Conservation (phyloP, 805 yeast genomes). For the Teunomyces barrocoloradensis region DNA sequence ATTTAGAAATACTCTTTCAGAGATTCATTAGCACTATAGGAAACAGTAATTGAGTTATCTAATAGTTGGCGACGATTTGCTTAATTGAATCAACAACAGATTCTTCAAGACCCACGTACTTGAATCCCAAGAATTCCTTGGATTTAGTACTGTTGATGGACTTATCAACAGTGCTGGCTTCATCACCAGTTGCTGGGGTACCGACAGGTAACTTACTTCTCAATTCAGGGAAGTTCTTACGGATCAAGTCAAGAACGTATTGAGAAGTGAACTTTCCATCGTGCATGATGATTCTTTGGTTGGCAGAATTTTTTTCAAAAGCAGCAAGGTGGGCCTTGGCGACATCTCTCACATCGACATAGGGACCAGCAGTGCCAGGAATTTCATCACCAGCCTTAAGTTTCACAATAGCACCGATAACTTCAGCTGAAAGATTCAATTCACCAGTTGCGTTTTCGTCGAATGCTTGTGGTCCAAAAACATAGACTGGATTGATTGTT, state of each 20-base stretch:
- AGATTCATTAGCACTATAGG: too few relatives aligned
- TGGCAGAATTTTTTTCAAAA: constrained; percentile 9
- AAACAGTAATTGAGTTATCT: too few relatives aligned
- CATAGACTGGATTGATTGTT: constrained; percentile 37
- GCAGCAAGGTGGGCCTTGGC: constrained; percentile 20
- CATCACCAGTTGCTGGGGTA: constrained; percentile 15
- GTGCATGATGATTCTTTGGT: constrained; percentile 10
- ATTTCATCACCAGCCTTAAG: constrained; percentile 12
- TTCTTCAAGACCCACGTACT: constrained; percentile 16
- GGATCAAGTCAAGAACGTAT: constrained; percentile 18
- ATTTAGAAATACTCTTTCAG: too few relatives aligned
- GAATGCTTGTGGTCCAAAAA: constrained; percentile 43
- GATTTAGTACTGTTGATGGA: constrained; percentile 15
- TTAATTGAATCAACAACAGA: constrained; percentile 22
- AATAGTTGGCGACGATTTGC: constrained; percentile 11
- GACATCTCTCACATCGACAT: constrained; percentile 19
- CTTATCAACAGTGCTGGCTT: constrained; percentile 4
- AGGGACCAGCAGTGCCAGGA: constrained; percentile 3
- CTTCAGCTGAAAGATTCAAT: constrained; percentile 34
- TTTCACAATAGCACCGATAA: constrained; percentile 41
- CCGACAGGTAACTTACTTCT: constrained; percentile 15
- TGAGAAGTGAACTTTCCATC: constrained; percentile 16
- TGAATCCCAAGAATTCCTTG: constrained; percentile 18
- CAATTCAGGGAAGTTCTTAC: constrained; percentile 21
- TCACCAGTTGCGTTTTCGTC: constrained; percentile 28